Conservation (phyloP, 768 basidiomycete species). For the Rubroboletus pulcherrimus region DNA sequence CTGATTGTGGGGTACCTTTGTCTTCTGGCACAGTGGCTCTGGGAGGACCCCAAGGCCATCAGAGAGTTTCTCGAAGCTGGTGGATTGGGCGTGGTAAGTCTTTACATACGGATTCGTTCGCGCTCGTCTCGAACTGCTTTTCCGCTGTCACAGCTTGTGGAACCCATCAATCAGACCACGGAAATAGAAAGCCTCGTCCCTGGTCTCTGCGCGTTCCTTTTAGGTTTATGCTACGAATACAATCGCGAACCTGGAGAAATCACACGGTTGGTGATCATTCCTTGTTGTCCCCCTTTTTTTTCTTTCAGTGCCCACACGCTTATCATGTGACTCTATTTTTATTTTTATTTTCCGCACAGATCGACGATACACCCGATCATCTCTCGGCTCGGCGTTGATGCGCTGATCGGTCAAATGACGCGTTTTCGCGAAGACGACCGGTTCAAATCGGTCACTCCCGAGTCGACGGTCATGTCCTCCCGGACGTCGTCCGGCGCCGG, state of each 20-base stretch:
- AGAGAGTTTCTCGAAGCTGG: conserved; percentile 88
- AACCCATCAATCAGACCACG: conserved; percentile 87
- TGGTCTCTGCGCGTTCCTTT: conserved; percentile 84
- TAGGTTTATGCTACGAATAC: conserved; percentile 95
- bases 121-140: neutral
- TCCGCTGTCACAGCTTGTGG: conserved; percentile 63
- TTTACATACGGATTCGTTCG: neutral
- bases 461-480: conserved; percentile 65
- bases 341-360: conserved; percentile 35
- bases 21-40: conserved; percentile 88
- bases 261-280: conserved; percentile 59
- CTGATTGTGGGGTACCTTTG: conserved; percentile 83
- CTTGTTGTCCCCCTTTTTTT: neutral
- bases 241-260: conserved; percentile 94
- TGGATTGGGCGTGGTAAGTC: conserved; percentile 82
- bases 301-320: neutral
- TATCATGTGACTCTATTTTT: neutral
- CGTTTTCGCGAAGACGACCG: conserved; percentile 89
- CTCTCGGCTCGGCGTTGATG: conserved; percentile 85
- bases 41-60: conserved; percentile 90
- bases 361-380: conserved; percentile 87
- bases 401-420: conserved; percentile 80
- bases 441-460: conserved; percentile 87
- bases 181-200: conserved; percentile 85
- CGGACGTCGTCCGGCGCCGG: conserved; percentile 26